Percentiles rank a stretch among this genome's conserved stretches.
Conservation (phyloP, 768 basidiomycete genomes). For the Xerocomellus amylosporus region DNA sequence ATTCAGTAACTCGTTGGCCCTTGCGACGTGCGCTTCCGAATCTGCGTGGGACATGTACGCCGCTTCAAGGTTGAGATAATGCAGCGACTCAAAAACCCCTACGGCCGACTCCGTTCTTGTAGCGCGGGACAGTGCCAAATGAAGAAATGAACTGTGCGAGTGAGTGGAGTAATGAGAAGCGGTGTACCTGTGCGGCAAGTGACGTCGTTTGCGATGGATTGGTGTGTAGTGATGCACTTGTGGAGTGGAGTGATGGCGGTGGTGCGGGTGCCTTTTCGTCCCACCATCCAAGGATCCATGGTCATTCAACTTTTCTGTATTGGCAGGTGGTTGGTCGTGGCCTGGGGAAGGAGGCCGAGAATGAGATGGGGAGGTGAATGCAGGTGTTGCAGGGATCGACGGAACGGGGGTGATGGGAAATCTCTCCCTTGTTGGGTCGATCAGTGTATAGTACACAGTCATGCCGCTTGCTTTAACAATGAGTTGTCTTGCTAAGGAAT, state of each 20-base stretch:
- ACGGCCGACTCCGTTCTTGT: conserved; percentile 51
- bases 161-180: conserved; percentile 30
- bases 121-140: conserved; percentile 33
- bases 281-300: not conserved
- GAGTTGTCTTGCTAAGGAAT: conserved; percentile 47
- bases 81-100: conserved; percentile 70
- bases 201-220: conserved; percentile 6
- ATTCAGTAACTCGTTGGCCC: conserved; percentile 44
- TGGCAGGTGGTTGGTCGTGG: not conserved
- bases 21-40: conserved; percentile 40
- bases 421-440: conserved; percentile 58
- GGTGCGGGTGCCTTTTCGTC: not conserved
- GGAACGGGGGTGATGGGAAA: conserved; percentile 51
- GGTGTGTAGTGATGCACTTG: conserved; percentile 2
- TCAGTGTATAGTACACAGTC: conserved; percentile 58
- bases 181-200: conserved; percentile 11
- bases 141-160: conserved; percentile 39
- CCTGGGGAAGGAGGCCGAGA: conserved; percentile 35
- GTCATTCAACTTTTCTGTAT: not conserved
- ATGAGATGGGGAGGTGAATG: conserved; percentile 27
- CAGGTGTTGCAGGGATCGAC: conserved; percentile 37
- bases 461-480: conserved; percentile 61
- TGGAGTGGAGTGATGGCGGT: not conserved
- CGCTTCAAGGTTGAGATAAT: conserved; percentile 67
- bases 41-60: conserved; percentile 49